Conservation (phyloP, 129 eudicot species). For the Arctium minus region DNA sequence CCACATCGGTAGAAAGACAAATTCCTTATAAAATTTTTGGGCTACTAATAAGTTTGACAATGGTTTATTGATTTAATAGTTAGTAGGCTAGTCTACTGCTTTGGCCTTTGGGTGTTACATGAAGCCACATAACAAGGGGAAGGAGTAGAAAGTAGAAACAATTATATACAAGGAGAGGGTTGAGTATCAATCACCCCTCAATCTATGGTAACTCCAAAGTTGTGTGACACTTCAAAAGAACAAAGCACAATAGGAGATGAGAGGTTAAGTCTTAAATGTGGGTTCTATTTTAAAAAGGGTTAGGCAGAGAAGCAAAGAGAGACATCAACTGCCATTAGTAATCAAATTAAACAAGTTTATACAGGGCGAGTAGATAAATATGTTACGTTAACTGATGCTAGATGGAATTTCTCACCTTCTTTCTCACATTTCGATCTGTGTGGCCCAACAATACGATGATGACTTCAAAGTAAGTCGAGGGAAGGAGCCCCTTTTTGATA, state of each 20-base stretch:
- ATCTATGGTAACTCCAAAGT: too few species aligned
- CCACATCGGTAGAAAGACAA: too few species aligned
- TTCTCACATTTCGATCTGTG: conserved; percentile 45
- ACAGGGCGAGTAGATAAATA: neutral
- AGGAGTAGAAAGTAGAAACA: too few species aligned
- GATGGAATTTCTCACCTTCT: conserved; percentile 47
- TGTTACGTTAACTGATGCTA: neutral
- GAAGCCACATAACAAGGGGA: too few species aligned
- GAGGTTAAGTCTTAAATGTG: neutral
- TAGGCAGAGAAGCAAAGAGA: neutral
- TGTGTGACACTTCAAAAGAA: neutral
- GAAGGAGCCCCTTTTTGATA: conserved; percentile 50
- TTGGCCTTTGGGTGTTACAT: too few species aligned
- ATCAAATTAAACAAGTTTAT: neutral
- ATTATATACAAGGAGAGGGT: too few species aligned
- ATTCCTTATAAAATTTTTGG: too few species aligned
- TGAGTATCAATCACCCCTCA: too few species aligned
- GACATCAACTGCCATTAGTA: neutral
- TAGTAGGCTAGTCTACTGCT: too few species aligned
- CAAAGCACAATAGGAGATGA: neutral
- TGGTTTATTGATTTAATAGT: too few species aligned
- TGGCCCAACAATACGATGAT: conserved; percentile 49
- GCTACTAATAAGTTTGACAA: too few species aligned
- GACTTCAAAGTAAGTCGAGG: conserved; percentile 59
- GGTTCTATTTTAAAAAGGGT: neutral